These are phyloP conservation scores for Phytophthora podocarpi DNA, from an alignment of 352 stramenopile genomes.

Conservation along the genomic window DNA sequence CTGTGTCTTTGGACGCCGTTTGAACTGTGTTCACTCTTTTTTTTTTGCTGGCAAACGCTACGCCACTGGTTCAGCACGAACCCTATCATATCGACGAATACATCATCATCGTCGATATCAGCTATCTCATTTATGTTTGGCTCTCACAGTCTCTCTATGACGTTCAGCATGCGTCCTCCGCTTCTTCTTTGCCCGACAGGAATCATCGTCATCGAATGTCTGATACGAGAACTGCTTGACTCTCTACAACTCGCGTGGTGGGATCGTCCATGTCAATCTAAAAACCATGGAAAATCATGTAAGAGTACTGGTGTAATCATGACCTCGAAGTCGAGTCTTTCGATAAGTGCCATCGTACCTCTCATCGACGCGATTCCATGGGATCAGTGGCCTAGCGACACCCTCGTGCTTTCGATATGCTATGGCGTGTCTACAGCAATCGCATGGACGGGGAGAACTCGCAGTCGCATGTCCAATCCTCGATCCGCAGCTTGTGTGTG, in stretches of 20 bases:
- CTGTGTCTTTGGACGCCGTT: no score
- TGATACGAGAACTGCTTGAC: not conserved
- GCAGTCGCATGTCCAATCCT: constrained; percentile 13
- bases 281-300: no score
- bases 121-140: constrained; percentile 1
- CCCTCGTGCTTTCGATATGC: constrained; percentile 4
- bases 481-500: not conserved
- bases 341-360: no score
- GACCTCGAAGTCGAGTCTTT: no score
- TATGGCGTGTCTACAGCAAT: constrained; percentile 25
- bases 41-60: constrained; percentile 1
- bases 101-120: not conserved
- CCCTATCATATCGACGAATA: not conserved
- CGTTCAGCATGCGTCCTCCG: not conserved
- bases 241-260: not conserved
- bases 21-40: no score
- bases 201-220: not conserved
- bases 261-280: not conserved
- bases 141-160: not conserved
- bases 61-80: constrained; percentile 5
- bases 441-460: no score
- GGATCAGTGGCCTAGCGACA: not conserved
- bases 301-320: not conserved
- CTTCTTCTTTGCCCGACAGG: not conserved
- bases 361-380: constrained; percentile 8